phyloP scores from a whole-genome alignment of 768 basidiomycete genomes.

The Podaxis rugospora region DNA sequence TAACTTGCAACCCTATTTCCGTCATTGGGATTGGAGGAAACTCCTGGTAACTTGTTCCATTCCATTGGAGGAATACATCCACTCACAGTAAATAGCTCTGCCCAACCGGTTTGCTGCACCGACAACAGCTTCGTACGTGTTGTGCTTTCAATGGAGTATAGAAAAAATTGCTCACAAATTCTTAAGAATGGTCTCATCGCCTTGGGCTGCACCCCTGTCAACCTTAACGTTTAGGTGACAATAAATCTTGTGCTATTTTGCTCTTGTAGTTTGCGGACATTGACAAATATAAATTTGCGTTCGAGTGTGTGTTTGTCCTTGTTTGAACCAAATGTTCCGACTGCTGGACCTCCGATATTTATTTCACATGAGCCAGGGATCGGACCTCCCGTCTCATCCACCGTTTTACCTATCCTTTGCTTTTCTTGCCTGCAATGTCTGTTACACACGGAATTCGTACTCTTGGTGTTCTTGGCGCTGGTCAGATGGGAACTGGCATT shows the following conservation, averaged over 20 bases:
- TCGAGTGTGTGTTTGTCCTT: neutral
- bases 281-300: no score
- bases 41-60: conserved; percentile 17
- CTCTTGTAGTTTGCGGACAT: no score
- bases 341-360: neutral
- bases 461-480: conserved; percentile 77
- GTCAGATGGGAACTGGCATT: conserved; percentile 92
- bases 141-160: neutral
- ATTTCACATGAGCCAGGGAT: conserved; percentile 4
- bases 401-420: conserved; percentile 2
- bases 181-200: neutral
- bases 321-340: neutral
- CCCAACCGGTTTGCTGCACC: conserved; percentile 8
- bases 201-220: conserved; percentile 1
- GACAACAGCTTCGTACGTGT: conserved; percentile 3
- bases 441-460: conserved; percentile 70
- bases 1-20: conserved; percentile 23
- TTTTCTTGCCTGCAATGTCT: conserved; percentile 1
- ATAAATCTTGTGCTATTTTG: no score
- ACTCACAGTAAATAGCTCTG: neutral
- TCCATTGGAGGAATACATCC: neutral
- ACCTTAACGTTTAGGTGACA: neutral
- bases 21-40: conserved; percentile 19
- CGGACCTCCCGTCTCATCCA: neutral
- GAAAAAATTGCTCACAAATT: neutral